Evolutionary conservation across 306 rosid species (phyloP), one percentile per base, ranked within the genome.

Genomic region (Cicer pinnatifidum): DNA sequence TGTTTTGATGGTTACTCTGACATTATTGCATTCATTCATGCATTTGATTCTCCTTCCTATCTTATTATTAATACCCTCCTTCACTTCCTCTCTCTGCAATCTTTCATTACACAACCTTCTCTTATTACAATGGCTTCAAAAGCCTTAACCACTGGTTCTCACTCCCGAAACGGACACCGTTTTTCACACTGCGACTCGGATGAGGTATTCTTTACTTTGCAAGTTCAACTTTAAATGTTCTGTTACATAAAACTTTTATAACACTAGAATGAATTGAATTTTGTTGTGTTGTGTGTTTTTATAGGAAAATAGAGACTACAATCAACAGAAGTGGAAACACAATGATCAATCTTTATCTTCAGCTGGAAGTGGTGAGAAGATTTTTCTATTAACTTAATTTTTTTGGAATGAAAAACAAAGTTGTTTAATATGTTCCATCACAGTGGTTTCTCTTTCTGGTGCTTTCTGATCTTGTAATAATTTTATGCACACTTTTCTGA

Each of bases 241-340:
- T 57, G 62, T 35, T 16, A 37, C 70, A 57, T 57, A 2, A 47
- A 17, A 12, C 40, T 63, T 63, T 11, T 63, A 38, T 17, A 38
- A 76, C 56, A 52, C 28, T 62, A 50, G 51, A 41, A 13, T 64
- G n/a, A 3, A 73, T 46, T 6, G n/a, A 56, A 61, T 39, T 74
- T 47, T 71, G 43, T 68, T 72, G 63, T 43, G 13, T 11, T 64
- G 16, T 69, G 73, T 75, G 11, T 76, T 83, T 83, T 84, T 72
- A 13, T 85, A 93, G 98, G 97, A 88, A 77, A 84, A 81, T 80
- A 87, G 78, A 56, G 87, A 84, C 51, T 73, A 45, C 56, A 85
- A 77, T 62, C 85, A 84, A 28, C 89, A 69, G 45, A 82, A 77
- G 50, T 78, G 84, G 91, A 83, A 83, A 17, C 78, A 79, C 8